Percentiles rank a stretch among this genome's conserved stretches.
phyloP scores from a whole-genome alignment of 768 basidiomycete species.

The Termitomyces heimii region DNA sequence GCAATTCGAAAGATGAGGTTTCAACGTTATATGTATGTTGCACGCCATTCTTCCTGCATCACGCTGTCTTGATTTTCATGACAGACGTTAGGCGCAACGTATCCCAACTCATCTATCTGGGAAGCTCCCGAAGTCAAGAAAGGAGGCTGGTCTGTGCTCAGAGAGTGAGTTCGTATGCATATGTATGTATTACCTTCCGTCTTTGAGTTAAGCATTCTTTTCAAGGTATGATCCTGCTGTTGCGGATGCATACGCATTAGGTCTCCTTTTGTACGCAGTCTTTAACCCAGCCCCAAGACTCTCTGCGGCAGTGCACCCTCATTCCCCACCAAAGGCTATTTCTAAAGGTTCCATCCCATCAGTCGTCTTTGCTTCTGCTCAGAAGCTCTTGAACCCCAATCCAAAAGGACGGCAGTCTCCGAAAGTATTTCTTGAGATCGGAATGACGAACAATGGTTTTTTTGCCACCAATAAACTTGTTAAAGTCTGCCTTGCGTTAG shows the following conservation, averaged over 20 bases:
- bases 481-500: conserved; percentile 78
- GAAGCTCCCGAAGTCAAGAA: conserved; percentile 87
- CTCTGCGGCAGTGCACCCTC: conserved; percentile 61
- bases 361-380: conserved; percentile 73
- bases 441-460: conserved; percentile 80
- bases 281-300: conserved; percentile 84
- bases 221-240: conserved; percentile 48
- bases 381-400: conserved; percentile 86
- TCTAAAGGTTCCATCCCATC: conserved; percentile 74
- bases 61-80: conserved; percentile 7
- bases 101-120: conserved; percentile 55
- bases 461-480: conserved; percentile 80
- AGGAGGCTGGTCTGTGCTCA: conserved; percentile 74
- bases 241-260: conserved; percentile 84
- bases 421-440: conserved; percentile 72
- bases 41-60: conserved; percentile 4
- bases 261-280: conserved; percentile 75
- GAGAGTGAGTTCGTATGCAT: conserved; percentile 75
- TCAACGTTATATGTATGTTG: conserved; percentile 75
- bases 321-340: conserved; percentile 71
- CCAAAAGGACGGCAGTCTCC: conserved; percentile 73
- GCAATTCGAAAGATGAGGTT: conserved; percentile 72
- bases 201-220: background rate
- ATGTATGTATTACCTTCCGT: background rate
- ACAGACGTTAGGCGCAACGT: conserved; percentile 61